phyloP scores from a whole-genome alignment of 2,329 filamentous ascomycete genomes.

The Coniochaeta prunicola region DNA sequence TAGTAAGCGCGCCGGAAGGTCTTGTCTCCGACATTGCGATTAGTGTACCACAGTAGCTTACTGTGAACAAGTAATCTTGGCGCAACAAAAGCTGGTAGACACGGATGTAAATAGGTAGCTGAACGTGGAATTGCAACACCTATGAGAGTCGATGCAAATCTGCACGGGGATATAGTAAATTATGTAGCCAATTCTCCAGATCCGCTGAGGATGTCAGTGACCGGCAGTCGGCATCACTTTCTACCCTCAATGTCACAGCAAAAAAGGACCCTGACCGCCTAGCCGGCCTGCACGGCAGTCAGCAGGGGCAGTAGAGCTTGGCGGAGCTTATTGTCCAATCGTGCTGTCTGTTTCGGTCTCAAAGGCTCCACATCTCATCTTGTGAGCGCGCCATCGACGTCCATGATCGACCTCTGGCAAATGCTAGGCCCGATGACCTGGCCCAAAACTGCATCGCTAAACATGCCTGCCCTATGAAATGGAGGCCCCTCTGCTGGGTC shows the following conservation, averaged over 20 bases:
- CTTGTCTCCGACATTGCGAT: neutral
- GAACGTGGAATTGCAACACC: too few relatives aligned
- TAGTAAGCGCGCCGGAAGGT: neutral
- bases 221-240: neutral
- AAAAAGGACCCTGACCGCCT: neutral
- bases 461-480: neutral
- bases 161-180: too few relatives aligned
- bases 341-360: neutral
- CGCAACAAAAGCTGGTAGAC: too few relatives aligned
- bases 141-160: too few relatives aligned
- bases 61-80: too few relatives aligned
- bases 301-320: neutral
- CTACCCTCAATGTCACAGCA: neutral
- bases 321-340: neutral
- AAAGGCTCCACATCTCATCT: neutral
- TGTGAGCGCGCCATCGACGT: slow-evolving; percentile 1
- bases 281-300: neutral
- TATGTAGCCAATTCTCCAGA: too few relatives aligned
- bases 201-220: too few relatives aligned
- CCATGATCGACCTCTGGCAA: neutral
- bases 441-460: neutral
- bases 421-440: neutral
- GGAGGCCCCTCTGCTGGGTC: neutral
- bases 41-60: too few relatives aligned
- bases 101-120: too few relatives aligned